Evolutionary conservation across 2,329 filamentous ascomycete genomes (phyloP).

Genomic region (Emydomyces testavorans): DNA sequence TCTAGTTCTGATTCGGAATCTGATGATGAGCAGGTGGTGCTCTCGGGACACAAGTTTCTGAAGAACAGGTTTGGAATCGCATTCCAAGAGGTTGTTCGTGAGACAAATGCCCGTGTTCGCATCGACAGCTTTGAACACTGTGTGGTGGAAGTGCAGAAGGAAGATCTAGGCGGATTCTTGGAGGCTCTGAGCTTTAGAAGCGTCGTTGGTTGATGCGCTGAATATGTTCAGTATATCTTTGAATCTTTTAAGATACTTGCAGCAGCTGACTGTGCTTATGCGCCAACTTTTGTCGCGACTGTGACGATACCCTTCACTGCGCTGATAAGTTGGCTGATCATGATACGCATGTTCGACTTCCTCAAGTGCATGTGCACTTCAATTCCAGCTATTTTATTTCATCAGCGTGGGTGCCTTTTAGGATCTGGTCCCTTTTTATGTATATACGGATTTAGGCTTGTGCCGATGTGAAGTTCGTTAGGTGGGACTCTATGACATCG

Average conservation of each 20-base stretch:
- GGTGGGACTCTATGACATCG: neutral
- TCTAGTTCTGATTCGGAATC: constrained; percentile 33
- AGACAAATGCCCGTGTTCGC: constrained; percentile 77
- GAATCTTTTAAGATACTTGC: neutral
- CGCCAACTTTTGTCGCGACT: neutral
- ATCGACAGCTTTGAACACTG: constrained; percentile 97
- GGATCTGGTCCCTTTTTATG: constrained; percentile 7
- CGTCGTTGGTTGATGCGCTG: constrained; percentile 48
- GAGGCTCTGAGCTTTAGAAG: constrained; percentile 86
- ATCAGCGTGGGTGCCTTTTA: constrained; percentile 1
- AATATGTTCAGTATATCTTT: neutral
- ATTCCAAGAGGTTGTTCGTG: constrained; percentile 86
- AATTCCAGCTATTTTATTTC: neutral
- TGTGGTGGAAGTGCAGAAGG: constrained; percentile 94
- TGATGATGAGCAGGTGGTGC: constrained; percentile 40
- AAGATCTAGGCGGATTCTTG: constrained; percentile 80
- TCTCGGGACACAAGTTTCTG: constrained; percentile 51
- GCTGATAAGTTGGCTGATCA: constrained; percentile 1
- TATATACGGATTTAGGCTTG: constrained; percentile 11
- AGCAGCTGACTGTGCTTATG: neutral
- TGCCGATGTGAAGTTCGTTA: neutral
- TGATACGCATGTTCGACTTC: neutral
- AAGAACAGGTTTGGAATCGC: constrained; percentile 86
- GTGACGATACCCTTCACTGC: constrained; percentile 7
- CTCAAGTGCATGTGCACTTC: neutral